Evolutionary conservation across 495 filamentous ascomycete species (phyloP).

Genomic region (Xylaria intraflava): DNA sequence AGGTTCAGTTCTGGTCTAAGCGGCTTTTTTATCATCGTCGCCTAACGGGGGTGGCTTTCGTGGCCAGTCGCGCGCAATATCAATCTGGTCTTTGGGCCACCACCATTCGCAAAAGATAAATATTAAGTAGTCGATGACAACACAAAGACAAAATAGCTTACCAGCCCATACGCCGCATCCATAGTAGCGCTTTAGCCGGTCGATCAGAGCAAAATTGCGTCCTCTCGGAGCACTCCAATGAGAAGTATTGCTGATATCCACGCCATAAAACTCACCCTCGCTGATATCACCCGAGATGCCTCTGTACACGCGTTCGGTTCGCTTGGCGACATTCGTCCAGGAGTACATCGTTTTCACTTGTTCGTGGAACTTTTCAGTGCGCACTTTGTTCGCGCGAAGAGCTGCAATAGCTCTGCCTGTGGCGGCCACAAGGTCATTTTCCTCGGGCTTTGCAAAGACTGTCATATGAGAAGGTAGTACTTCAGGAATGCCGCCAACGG

Average conservation of each 20-base stretch:
- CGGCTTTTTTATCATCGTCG: slow-evolving; percentile 18
- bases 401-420: slow-evolving; percentile 76
- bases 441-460: slow-evolving; percentile 84
- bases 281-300: slow-evolving; percentile 78
- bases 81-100: slow-evolving; percentile 77
- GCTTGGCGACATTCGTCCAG: slow-evolving; percentile 88
- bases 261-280: slow-evolving; percentile 82
- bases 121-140: slow-evolving; percentile 86
- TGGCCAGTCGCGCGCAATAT: slow-evolving; percentile 86
- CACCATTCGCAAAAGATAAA: slow-evolving; percentile 81
- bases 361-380: slow-evolving; percentile 91
- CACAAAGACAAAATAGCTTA: slow-evolving; percentile 91
- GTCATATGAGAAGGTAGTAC: slow-evolving; percentile 93
- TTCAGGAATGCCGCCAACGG: slow-evolving; percentile 93
- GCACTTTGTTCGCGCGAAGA: slow-evolving; percentile 73
- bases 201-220: slow-evolving; percentile 83
- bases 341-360: slow-evolving; percentile 97
- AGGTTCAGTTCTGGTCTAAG: background rate
- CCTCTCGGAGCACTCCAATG: slow-evolving; percentile 70
- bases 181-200: slow-evolving; percentile 91
- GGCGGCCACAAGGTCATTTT: slow-evolving; percentile 79
- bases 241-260: slow-evolving; percentile 58
- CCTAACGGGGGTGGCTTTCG: slow-evolving; percentile 47
- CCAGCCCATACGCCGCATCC: slow-evolving; percentile 99
- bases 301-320: slow-evolving; percentile 91